Percentiles rank a stretch among this genome's conserved stretches.
These are phyloP conservation scores for Globisporangium echinulatum DNA, from an alignment of 352 stramenopile genomes.

Conservation along the genomic window DNA sequence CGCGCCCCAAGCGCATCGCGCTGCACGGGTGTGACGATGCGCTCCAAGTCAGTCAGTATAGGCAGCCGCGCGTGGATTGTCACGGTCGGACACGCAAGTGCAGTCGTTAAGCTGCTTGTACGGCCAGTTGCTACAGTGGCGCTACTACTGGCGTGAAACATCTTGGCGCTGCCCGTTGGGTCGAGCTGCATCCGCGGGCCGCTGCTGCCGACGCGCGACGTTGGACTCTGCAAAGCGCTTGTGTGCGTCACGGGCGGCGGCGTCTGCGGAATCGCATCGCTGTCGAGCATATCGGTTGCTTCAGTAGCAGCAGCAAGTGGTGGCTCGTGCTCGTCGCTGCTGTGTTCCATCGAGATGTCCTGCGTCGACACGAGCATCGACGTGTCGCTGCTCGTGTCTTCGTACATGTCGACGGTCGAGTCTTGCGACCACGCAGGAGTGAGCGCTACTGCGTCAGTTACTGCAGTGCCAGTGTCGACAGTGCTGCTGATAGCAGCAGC, in stretches of 20 bases:
- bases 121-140: neutral
- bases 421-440: constrained; percentile 8
- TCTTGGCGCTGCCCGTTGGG: constrained; percentile 14
- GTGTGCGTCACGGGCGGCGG: constrained; percentile 10
- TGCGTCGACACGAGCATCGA: constrained; percentile 10
- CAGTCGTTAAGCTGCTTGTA: neutral
- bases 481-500: neutral
- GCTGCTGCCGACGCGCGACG: neutral
- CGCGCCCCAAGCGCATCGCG: constrained; percentile 29
- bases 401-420: constrained; percentile 7
- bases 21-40: constrained; percentile 21
- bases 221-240: neutral
- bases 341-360: constrained; percentile 6
- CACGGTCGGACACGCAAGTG: constrained; percentile 10
- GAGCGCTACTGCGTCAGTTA: neutral
- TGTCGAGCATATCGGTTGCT: neutral
- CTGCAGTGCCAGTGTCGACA: neutral
- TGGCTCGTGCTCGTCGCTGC: constrained; percentile 8
- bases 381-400: constrained; percentile 3
- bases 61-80: constrained; percentile 33
- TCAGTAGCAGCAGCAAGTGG: neutral
- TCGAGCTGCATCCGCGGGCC: constrained; percentile 15
- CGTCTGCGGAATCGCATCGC: constrained; percentile 12
- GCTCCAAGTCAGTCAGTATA: constrained; percentile 30
- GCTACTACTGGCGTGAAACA: constrained; percentile 9